Evolutionary conservation across 345 rosid genomes (phyloP), one percentile per base, ranked within the genome.

Genomic region (Bruguiera sexangula): DNA sequence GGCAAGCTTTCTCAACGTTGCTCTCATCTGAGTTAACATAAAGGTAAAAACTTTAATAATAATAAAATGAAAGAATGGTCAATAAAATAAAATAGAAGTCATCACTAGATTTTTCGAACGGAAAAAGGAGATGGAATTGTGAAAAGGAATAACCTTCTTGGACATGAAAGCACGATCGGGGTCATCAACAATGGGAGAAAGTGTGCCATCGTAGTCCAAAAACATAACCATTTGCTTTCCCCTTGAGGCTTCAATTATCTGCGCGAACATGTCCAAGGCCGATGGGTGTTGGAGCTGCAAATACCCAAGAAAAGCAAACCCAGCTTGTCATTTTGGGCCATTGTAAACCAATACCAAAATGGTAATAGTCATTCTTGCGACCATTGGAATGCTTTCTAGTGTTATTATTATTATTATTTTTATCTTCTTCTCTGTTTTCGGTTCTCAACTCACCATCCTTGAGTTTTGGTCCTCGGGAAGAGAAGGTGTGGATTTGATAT

Each of bases 121-220:
- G 6, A 0, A 6, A 11, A 39, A 13, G 50, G 18, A 3, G 50
- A 43, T 13, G 0, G 18, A 43, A 43, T 68, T 22, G 60, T 63
- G 29, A 27, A 20, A 55, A 20, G 6, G 39, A 43, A 5, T 6
- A 39, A 89, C 98, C 93, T 90, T 82, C 24, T 78, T 83, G 71
- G 98, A 88, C 98, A 93, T 90, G 84, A 87, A 90, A 78, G 98
- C 98, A 76, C 73, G 80, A 58, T 93, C 98, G 2, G 98, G 98
- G 66, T 93, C 89, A 37, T 84, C 84, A 26, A 93, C 98, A 48
- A 93, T 93, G 6, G 98, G 98, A 9, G 98, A 93, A 66, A 93
- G 95, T 6, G 98, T 92, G 48, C 98, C 98, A 57, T 92, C 98
- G 27, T 92, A 92, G 43, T 93, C 98, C 54, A 93, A 79, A 72